These are phyloP conservation scores for Ganoderma meredithae DNA, from an alignment of 1,284 basidiomycete genomes.

Conservation along the genomic window DNA sequence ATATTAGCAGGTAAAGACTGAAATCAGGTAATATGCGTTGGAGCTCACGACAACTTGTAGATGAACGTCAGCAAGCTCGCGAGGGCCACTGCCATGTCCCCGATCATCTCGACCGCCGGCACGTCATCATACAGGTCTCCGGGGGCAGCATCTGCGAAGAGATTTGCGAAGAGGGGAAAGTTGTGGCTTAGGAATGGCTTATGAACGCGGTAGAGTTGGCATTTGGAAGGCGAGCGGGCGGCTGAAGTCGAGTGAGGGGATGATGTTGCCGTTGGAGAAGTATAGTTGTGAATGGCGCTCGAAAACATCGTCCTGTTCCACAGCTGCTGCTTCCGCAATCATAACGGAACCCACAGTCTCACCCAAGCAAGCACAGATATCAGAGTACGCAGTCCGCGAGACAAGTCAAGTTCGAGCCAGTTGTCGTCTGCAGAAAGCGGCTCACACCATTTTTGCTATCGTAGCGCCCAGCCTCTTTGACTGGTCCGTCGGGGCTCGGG, in stretches of 20 bases:
- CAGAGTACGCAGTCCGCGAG: not conserved
- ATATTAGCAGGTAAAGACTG: not conserved
- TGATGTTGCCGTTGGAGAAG: not conserved
- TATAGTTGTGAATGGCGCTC: conserved; percentile 1
- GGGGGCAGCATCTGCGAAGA: not conserved
- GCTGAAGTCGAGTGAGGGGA: not conserved
- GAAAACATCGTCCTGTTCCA: not conserved
- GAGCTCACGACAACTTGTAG: not conserved
- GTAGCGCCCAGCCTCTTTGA: not conserved
- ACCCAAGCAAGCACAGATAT: too few species aligned
- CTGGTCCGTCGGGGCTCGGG: too few species aligned
- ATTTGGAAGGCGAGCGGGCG: not conserved
- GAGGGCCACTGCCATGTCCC: not conserved
- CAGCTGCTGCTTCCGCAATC: not conserved
- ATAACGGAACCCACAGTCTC: not conserved
- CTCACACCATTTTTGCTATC: not conserved
- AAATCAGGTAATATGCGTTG: too few species aligned
- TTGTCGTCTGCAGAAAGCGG: too few species aligned
- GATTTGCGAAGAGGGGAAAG: not conserved
- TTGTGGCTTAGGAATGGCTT: not conserved
- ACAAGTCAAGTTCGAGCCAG: not conserved
- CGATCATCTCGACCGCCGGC: conserved; percentile 3
- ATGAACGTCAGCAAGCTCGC: conserved; percentile 1
- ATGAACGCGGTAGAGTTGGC: not conserved
- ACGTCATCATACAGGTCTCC: not conserved